Percentiles rank a stretch among this genome's conserved stretches.
Conservation (phyloP, 345 rosid genomes). For the Rhodamnia argentea region DNA sequence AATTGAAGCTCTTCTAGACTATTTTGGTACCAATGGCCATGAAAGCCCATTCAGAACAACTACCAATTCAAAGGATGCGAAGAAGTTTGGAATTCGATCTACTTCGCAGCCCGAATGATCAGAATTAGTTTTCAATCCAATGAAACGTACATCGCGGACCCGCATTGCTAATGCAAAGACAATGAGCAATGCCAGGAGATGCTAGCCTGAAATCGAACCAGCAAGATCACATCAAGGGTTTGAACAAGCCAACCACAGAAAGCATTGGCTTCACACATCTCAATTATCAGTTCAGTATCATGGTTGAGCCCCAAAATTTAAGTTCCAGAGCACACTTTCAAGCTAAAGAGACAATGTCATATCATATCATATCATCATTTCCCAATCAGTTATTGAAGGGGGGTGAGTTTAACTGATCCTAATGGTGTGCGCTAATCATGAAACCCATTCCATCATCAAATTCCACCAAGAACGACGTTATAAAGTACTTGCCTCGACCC, state of each 20-base stretch:
- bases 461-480: background rate
- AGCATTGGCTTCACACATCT: background rate
- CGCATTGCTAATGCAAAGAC: background rate
- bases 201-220: background rate
- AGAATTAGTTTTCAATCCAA: background rate
- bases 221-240: background rate
- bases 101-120: background rate
- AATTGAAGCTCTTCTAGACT: background rate
- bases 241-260: background rate
- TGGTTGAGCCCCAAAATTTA: background rate
- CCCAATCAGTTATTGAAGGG: background rate
- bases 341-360: background rate
- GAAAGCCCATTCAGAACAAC: background rate
- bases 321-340: background rate
- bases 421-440: background rate
- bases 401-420: background rate
- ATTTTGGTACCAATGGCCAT: no score
- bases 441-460: background rate
- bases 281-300: background rate
- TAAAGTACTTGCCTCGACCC: slow-evolving; percentile 40
- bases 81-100: background rate
- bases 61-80: background rate
- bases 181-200: background rate
- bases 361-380: background rate
- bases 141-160: background rate